Conservation (phyloP, 2,329 filamentous ascomycete genomes). For the Neocatenulostroma microsporum region DNA sequence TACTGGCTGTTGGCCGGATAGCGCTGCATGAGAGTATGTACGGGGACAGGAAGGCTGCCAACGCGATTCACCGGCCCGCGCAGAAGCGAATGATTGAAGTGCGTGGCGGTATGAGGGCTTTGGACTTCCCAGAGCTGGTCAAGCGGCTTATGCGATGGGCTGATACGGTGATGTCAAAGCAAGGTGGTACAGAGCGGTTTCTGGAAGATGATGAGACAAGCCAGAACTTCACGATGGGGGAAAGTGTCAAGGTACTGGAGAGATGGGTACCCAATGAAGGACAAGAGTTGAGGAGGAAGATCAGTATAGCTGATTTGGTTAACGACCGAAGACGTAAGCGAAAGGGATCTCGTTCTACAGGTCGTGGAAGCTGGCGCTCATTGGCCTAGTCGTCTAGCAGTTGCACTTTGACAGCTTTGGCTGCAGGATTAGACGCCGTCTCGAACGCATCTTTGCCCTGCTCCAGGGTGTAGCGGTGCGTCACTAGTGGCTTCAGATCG, state of each 20-base stretch:
- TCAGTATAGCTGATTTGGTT: conserved; percentile 22
- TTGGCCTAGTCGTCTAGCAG: conserved; percentile 24
- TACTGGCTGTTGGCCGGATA: conserved; percentile 28
- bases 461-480: conserved; percentile 32
- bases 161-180: conserved; percentile 27
- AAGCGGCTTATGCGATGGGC: conserved; percentile 29
- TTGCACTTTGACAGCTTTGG: conserved; percentile 31
- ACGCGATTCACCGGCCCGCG: conserved; percentile 25
- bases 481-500: conserved; percentile 33
- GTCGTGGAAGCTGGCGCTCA: no score
- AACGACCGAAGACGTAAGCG: conserved; percentile 10
- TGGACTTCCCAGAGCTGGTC: conserved; percentile 26
- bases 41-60: conserved; percentile 25
- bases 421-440: conserved; percentile 30
- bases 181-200: conserved; percentile 22
- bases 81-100: conserved; percentile 28
- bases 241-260: conserved; percentile 25
- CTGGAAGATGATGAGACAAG: conserved; percentile 23
- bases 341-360: no score
- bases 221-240: conserved; percentile 18
- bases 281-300: conserved; percentile 22
- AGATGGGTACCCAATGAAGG: conserved; percentile 25
- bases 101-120: conserved; percentile 24
- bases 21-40: conserved; percentile 29
- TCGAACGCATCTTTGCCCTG: conserved; percentile 32